A percentile compares a stretch with the other conserved stretches of the same genome.
Conservation (phyloP, 1,284 basidiomycete species). For the Puccinia polysora region DNA sequence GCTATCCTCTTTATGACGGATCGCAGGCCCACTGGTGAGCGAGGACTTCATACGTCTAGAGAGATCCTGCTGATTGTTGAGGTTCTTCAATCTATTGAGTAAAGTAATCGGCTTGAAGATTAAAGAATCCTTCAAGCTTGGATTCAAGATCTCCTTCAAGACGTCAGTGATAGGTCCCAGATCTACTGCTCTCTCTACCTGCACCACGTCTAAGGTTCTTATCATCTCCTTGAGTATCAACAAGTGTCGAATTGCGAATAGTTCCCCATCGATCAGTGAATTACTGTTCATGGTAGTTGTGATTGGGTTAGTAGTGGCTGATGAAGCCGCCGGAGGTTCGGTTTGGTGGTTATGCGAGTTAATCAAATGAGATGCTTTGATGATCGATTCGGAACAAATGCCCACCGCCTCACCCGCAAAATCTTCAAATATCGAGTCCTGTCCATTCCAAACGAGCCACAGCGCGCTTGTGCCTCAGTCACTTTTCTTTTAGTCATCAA, state of each 20-base stretch:
- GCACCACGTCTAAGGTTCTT: constrained; percentile 65
- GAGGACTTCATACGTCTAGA: constrained; percentile 14
- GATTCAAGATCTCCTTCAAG: constrained; percentile 48
- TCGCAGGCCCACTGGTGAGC: neutral
- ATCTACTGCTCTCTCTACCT: constrained; percentile 53
- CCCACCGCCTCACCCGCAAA: constrained; percentile 83
- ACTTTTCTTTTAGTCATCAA: neutral
- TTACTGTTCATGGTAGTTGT: constrained; percentile 18
- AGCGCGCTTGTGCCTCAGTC: neutral
- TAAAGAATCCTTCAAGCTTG: constrained; percentile 52
- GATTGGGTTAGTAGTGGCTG: constrained; percentile 56
- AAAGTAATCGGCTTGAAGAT: constrained; percentile 5
- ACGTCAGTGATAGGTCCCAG: constrained; percentile 55
- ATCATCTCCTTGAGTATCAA: constrained; percentile 84
- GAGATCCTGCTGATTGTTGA: constrained; percentile 12
- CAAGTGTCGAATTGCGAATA: constrained; percentile 85
- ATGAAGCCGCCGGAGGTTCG: neutral
- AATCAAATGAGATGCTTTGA: constrained; percentile 65
- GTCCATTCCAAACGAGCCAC: constrained; percentile 36
- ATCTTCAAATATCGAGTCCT: constrained; percentile 87
- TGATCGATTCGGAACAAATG: constrained; percentile 72
- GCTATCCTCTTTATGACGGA: neutral
- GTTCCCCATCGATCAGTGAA: constrained; percentile 62
- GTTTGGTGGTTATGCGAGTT: constrained; percentile 56
- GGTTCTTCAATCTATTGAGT: constrained; percentile 8